Conservation (phyloP, 75 land plant species). For the Gnetum montanum region DNA sequence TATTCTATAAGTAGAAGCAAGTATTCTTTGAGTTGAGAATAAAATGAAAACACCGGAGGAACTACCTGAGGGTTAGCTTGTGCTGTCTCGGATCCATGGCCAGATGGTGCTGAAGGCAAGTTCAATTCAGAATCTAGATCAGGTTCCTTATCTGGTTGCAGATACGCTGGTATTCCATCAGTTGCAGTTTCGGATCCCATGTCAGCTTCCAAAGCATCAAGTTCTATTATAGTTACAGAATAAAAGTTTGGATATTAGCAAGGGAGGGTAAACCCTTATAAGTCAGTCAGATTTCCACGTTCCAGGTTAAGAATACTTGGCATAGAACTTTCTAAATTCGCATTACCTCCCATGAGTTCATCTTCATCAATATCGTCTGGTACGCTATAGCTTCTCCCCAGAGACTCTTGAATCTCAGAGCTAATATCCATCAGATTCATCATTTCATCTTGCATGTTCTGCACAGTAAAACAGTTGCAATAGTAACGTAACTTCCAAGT, state of each 20-base stretch:
- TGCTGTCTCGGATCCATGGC: constrained; percentile 33
- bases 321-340: background rate
- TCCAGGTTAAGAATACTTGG: too few relatives aligned
- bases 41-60: constrained; percentile 8
- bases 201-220: constrained; percentile 94
- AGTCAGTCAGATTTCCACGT: too few relatives aligned
- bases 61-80: constrained; percentile 44
- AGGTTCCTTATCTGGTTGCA: constrained; percentile 83
- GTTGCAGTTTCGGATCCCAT: constrained; percentile 71
- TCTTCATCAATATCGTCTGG: constrained; percentile 99
- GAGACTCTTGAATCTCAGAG: constrained; percentile 91
- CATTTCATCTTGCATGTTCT: constrained; percentile 99
- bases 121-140: constrained; percentile 81
- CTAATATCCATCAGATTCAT: constrained; percentile 97
- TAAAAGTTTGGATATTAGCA: too few relatives aligned
- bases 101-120: constrained; percentile 83
- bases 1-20: background rate
- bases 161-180: constrained; percentile 80
- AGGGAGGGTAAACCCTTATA: too few relatives aligned
- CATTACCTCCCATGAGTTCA: constrained; percentile 95
- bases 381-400: constrained; percentile 94
- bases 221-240: constrained; percentile 38
- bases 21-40: background rate
- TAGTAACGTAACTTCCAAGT: background rate
- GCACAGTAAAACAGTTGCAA: constrained; percentile 1